These are phyloP conservation scores for Candida sanyiensis DNA, from an alignment of 805 yeast species.

Conservation along the genomic window DNA sequence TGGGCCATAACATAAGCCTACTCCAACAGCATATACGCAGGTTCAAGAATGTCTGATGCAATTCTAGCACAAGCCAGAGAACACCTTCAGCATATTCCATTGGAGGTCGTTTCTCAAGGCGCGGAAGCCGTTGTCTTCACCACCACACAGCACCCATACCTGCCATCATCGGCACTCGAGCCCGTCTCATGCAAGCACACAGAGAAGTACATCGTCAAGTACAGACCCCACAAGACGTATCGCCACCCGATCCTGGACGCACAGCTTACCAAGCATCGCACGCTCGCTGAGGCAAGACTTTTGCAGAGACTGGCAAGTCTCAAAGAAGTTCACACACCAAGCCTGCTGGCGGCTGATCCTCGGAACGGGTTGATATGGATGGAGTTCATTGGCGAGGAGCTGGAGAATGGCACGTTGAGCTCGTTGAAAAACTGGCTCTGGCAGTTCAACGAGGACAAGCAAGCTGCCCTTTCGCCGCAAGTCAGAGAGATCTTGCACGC, in stretches of 20 bases:
- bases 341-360: slow-evolving; percentile 69
- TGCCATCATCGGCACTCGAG: slow-evolving; percentile 26
- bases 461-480: slow-evolving; percentile 27
- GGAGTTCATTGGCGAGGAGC: slow-evolving; percentile 61
- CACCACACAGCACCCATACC: slow-evolving; percentile 62
- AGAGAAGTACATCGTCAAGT: slow-evolving; percentile 60
- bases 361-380: slow-evolving; percentile 81
- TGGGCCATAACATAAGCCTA: too few species aligned
- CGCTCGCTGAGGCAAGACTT: slow-evolving; percentile 78
- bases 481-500: slow-evolving; percentile 40
- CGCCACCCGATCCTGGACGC: slow-evolving; percentile 81
- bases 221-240: slow-evolving; percentile 85
- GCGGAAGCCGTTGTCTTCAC: slow-evolving; percentile 83
- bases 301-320: slow-evolving; percentile 46
- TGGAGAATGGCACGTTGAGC: slow-evolving; percentile 45
- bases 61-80: slow-evolving; percentile 39
- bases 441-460: slow-evolving; percentile 38
- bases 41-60: slow-evolving; percentile 58
- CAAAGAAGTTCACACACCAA: slow-evolving; percentile 62
- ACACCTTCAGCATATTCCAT: slow-evolving; percentile 43
- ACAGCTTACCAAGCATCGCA: slow-evolving; percentile 70
- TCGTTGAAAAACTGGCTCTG: slow-evolving; percentile 72
- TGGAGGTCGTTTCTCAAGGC: slow-evolving; percentile 69
- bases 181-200: slow-evolving; percentile 20
- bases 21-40: too few species aligned